Evolutionary conservation across 495 filamentous ascomycete genomes (phyloP).

Genomic region (Beverwykella pulmonaria): DNA sequence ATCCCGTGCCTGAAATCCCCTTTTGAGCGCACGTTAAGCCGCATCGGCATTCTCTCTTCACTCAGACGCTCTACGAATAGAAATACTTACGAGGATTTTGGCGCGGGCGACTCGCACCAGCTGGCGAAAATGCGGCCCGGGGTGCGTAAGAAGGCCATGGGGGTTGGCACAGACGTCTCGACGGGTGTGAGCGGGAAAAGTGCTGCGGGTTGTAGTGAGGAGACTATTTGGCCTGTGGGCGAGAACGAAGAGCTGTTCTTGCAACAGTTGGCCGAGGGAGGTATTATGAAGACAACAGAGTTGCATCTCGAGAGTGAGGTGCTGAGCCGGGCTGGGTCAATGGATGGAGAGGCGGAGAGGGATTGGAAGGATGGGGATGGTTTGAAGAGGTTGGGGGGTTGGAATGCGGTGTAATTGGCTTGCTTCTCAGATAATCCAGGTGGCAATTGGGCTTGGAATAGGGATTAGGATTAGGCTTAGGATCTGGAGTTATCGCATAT

Average conservation of each 20-base stretch:
- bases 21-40: constrained; percentile 35
- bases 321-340: neutral
- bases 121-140: neutral
- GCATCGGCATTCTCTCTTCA: constrained; percentile 8
- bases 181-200: neutral
- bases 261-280: neutral
- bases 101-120: neutral
- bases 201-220: constrained; percentile 6
- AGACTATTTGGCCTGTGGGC: neutral
- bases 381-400: neutral
- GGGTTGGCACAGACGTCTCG: neutral
- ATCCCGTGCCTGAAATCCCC: constrained; percentile 41
- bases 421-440: too few relatives aligned
- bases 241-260: neutral
- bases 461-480: neutral
- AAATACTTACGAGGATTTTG: neutral
- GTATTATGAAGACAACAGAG: constrained; percentile 30
- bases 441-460: too few relatives aligned
- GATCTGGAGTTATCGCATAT: neutral
- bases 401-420: neutral
- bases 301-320: constrained; percentile 14
- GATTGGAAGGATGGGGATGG: neutral
- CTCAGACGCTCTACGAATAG: neutral
- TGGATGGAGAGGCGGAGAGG: neutral
- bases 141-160: neutral